phyloP scores from a whole-genome alignment of 768 basidiomycete genomes.

The Tulasnella sp. region DNA sequence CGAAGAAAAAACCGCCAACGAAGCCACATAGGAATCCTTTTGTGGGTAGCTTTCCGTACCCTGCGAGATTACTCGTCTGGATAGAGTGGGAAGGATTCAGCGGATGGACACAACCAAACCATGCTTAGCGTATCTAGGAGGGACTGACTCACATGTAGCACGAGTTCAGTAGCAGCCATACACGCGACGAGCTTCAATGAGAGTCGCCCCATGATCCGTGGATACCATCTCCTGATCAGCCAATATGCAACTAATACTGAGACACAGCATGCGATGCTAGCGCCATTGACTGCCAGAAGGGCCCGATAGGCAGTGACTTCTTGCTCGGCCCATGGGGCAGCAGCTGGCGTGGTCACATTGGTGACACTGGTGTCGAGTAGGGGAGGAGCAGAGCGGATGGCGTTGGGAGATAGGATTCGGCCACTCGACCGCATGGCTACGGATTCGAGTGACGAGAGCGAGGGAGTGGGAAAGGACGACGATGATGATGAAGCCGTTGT shows the following conservation, averaged over 20 bases:
- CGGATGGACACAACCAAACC: background rate
- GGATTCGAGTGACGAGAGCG: background rate
- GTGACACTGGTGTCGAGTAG: background rate
- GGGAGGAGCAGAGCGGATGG: background rate
- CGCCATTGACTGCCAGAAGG: background rate
- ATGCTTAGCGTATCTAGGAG: background rate
- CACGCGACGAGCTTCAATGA: conserved; percentile 8
- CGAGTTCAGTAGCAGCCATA: conserved; percentile 12
- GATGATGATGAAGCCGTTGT: background rate
- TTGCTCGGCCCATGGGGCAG: background rate
- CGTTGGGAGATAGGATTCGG: background rate
- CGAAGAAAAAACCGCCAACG: conserved; percentile 14
- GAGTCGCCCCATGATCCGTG: conserved; percentile 13
- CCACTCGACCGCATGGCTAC: background rate
- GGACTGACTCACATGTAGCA: conserved; percentile 8
- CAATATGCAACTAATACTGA: conserved; percentile 4
- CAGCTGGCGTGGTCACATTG: background rate
- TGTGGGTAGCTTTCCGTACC: conserved; percentile 11
- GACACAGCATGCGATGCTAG: conserved; percentile 10
- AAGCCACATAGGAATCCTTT: conserved; percentile 9
- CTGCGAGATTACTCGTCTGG: conserved; percentile 10
- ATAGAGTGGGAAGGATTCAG: background rate
- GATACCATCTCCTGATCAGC: conserved; percentile 1
- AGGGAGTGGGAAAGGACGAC: background rate
- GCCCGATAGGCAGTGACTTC: background rate